phyloP scores from a whole-genome alignment of 129 eudicot genomes.

The Logfia minima region DNA sequence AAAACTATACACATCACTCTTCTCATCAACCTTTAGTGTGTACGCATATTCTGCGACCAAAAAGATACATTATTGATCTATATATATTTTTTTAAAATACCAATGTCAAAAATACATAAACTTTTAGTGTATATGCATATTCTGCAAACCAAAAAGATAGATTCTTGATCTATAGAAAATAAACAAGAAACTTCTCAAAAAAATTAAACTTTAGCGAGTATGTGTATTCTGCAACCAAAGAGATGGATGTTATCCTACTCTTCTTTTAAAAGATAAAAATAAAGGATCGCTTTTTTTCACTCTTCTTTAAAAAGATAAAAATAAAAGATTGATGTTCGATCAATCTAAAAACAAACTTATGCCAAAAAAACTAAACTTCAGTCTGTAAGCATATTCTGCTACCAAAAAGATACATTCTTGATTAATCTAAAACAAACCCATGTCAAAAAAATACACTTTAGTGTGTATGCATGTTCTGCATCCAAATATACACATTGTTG shows the following conservation, averaged over 20 bases:
- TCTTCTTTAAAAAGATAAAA: too few relatives aligned
- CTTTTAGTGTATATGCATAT: too few relatives aligned
- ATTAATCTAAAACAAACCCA: background rate
- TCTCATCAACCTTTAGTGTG: constrained; percentile 94
- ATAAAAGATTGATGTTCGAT: too few relatives aligned
- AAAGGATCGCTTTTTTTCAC: too few relatives aligned
- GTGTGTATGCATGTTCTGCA: constrained; percentile 84
- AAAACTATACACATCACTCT: constrained; percentile 93
- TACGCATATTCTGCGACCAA: constrained; percentile 75
- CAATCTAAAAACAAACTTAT: background rate
- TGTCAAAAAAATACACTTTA: constrained; percentile 53
- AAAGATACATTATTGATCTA: background rate
- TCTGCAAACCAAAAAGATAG: too few relatives aligned
- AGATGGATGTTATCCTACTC: too few relatives aligned
- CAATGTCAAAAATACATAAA: background rate
- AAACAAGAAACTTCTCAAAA: too few relatives aligned
- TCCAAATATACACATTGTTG: background rate
- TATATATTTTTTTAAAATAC: background rate
- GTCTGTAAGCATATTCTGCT: constrained; percentile 70
- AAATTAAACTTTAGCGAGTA: too few relatives aligned
- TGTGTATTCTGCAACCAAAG: too few relatives aligned
- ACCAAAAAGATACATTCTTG: constrained; percentile 2
- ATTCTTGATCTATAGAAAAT: too few relatives aligned
- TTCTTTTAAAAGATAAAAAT: too few relatives aligned
- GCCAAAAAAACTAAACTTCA: constrained; percentile 28